These are phyloP conservation scores for Wickerhamomyces alni DNA, from an alignment of 805 yeast genomes.

Conservation along the genomic window DNA sequence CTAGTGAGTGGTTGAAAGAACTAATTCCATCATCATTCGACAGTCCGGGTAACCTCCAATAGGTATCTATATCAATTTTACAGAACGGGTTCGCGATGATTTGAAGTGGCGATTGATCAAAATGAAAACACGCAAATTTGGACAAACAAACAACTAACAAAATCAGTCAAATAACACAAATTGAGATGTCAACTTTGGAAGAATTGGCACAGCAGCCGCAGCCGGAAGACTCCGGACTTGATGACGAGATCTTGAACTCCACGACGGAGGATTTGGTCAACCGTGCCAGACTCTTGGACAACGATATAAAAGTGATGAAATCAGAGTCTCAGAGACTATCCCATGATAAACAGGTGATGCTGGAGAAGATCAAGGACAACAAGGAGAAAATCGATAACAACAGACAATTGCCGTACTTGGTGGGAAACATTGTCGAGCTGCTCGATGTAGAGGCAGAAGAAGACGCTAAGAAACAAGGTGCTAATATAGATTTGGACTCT, in stretches of 20 bases:
- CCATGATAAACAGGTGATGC: constrained; percentile 91
- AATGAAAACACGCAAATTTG: neutral
- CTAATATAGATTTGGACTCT: constrained; percentile 89
- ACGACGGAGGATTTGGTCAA: constrained; percentile 80
- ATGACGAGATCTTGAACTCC: constrained; percentile 71
- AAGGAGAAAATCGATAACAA: constrained; percentile 94
- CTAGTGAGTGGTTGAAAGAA: too few species aligned
- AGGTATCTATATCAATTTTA: too few species aligned
- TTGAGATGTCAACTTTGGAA: constrained; percentile 88
- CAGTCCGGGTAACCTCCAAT: too few species aligned
- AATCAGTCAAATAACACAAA: too few species aligned
- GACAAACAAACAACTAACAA: too few species aligned
- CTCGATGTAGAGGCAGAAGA: constrained; percentile 82
- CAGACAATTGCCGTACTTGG: constrained; percentile 91
- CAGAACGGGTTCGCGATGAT: too few species aligned
- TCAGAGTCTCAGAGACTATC: constrained; percentile 85
- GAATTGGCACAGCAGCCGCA: constrained; percentile 55
- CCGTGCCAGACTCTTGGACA: constrained; percentile 83
- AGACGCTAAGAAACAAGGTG: constrained; percentile 82
- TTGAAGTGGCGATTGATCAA: neutral
- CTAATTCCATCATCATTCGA: too few species aligned
- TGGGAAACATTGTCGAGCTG: constrained; percentile 93
- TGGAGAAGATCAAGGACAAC: constrained; percentile 90
- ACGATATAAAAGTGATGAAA: constrained; percentile 91
- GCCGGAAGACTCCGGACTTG: constrained; percentile 53